Percentiles rank a stretch among this genome's conserved stretches.
phyloP scores from a whole-genome alignment of 2,329 filamentous ascomycete genomes.

The Pseudopithomyces chartarum region DNA sequence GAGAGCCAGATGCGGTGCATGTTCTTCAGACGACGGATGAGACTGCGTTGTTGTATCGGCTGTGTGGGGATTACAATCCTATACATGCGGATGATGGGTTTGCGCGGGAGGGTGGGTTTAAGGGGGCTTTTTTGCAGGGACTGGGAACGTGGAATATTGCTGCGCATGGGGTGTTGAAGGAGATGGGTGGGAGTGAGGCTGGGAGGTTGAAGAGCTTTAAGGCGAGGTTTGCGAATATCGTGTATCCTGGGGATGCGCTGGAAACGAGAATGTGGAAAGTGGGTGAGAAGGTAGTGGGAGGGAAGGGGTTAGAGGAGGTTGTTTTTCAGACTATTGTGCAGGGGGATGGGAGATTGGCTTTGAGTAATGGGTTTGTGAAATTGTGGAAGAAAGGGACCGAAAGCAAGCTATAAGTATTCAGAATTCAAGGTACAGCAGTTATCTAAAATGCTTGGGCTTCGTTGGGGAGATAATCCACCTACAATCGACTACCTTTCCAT shows the following conservation, averaged over 20 bases:
- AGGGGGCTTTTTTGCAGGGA: slow-evolving; percentile 54
- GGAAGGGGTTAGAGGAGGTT: slow-evolving; percentile 41
- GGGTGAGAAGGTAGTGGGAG: slow-evolving; percentile 34
- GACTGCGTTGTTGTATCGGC: slow-evolving; percentile 49
- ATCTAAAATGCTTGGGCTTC: neutral
- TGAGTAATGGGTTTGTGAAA: slow-evolving; percentile 24
- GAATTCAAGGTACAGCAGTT: neutral
- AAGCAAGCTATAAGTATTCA: slow-evolving; percentile 14
- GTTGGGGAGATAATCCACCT: neutral
- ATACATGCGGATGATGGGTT: slow-evolving; percentile 53
- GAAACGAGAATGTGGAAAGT: slow-evolving; percentile 52
- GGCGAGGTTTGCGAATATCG: slow-evolving; percentile 53
- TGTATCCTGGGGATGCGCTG: slow-evolving; percentile 54
- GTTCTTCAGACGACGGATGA: slow-evolving; percentile 48
- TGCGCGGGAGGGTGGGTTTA: slow-evolving; percentile 51
- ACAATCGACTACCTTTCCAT: slow-evolving; percentile 25
- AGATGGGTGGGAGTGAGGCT: slow-evolving; percentile 49
- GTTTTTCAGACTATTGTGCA: slow-evolving; percentile 50
- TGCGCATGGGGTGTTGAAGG: slow-evolving; percentile 50
- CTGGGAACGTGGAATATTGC: slow-evolving; percentile 56
- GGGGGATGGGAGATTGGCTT: slow-evolving; percentile 45
- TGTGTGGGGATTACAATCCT: slow-evolving; percentile 58
- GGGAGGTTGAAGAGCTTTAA: slow-evolving; percentile 50
- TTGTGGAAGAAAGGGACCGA: slow-evolving; percentile 4
- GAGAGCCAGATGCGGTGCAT: slow-evolving; percentile 46